Base-by-base conservation (phyloP, 257 asterid genomes). In the Solanum commersonii region DNA sequence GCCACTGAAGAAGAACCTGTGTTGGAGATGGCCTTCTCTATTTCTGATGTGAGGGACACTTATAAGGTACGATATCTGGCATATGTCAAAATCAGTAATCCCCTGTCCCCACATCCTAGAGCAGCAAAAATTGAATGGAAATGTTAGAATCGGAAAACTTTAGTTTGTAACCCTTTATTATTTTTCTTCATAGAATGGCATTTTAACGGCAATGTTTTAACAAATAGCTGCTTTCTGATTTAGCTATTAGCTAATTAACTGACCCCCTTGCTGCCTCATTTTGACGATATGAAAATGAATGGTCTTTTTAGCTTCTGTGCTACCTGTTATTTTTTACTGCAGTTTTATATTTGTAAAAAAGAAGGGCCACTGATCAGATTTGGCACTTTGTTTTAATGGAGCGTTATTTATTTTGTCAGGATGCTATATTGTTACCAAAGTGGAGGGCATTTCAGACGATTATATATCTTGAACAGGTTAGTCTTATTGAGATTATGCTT, bases 381-480 rank as follows among this genome's bases (percentile, higher is more conserved):
- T 86, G 84, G 68, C n/a, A 37, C 71, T 20, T 22, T 49, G 38
- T 33, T 86, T 33, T 72, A 34, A 76, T 49, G 34, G 34, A 20
- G 65, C 56, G 10, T 38, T 68, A 27, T 87, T 89, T 88, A 29
- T 82, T 87, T 79, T 74, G 89, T 88, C 90, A 97, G 99, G 98
- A 93, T 92, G 98, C 98, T 89, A 83, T 44, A 5, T 86, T 97
- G 67, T 91, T 89, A 87, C 96, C 99, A 70, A 95, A 94, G 56
- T 97, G 99, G 99, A 96, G 92, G 90, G 98, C 98, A 83, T 93
- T 96, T 91, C 97, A 93, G 92, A 95, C 99, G 5, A 79, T 95
- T 85, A 95, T 97, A 93, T 97, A 94, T 94, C 98, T 96, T 76
- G 97, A 93, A 87, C 90, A 88, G 94, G 99, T 96, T 77, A 86